Percentiles rank a stretch among this genome's conserved stretches.
Evolutionary conservation across 345 rosid genomes (phyloP).

Genomic region (Diplotaxis tenuifolia): DNA sequence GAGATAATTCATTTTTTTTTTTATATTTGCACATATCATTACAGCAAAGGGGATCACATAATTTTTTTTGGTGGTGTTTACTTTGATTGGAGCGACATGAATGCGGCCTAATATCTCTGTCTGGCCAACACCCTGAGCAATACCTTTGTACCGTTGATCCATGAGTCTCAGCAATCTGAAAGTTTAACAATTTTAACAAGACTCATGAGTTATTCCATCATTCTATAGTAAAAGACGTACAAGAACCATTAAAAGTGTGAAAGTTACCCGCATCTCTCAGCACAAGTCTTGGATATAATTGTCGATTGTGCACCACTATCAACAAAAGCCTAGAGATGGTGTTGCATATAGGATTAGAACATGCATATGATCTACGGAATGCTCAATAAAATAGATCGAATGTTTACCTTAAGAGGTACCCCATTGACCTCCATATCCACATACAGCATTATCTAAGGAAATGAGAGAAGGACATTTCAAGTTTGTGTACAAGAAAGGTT

Average conservation of each 20-base stretch:
- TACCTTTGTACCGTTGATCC: conserved; percentile 87
- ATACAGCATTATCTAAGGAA: conserved; percentile 79
- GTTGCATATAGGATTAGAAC: neutral
- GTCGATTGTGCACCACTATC: conserved; percentile 99
- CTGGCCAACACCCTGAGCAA: conserved; percentile 99
- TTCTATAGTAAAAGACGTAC: neutral
- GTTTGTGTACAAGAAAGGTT: conserved; percentile 55
- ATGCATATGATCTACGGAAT: too few relatives aligned
- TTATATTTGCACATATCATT: neutral
- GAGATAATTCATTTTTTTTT: neutral
- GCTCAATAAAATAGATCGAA: too few relatives aligned
- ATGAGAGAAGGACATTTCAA: conserved; percentile 18
- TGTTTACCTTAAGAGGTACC: conserved; percentile 89
- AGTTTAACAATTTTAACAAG: conserved; percentile 2
- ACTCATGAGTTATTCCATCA: neutral
- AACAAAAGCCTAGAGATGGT: conserved; percentile 76
- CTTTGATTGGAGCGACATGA: conserved; percentile 98
- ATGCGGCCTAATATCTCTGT: conserved; percentile 95
- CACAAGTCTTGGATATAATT: conserved; percentile 96
- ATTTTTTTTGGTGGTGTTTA: conserved; percentile 15
- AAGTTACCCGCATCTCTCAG: conserved; percentile 88
- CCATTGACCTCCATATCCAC: conserved; percentile 99
- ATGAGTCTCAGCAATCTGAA: conserved; percentile 86
- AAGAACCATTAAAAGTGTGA: neutral
- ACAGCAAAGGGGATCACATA: conserved; percentile 1